Evolutionary conservation across 495 filamentous ascomycete species (phyloP).

Genomic region (Hapsidospora chrysogenum): DNA sequence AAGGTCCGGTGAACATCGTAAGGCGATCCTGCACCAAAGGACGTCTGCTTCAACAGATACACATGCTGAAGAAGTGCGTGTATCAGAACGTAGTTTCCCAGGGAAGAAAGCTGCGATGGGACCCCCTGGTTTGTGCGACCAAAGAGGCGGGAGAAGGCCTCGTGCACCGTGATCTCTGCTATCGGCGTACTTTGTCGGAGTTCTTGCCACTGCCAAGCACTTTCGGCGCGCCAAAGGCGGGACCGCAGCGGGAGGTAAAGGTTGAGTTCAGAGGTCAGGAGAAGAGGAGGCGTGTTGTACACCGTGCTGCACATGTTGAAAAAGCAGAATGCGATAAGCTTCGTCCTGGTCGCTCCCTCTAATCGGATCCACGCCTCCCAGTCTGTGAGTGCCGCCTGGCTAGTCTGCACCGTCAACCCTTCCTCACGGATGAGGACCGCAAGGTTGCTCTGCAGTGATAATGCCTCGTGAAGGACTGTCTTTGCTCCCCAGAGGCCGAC

Average conservation of each 20-base stretch:
- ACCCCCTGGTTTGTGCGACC: constrained; percentile 26
- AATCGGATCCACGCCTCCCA: constrained; percentile 44
- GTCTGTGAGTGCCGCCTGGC: constrained; percentile 17
- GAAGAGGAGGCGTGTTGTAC: constrained; percentile 37
- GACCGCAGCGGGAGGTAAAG: constrained; percentile 40
- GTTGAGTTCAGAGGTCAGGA: constrained; percentile 46
- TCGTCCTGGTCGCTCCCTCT: constrained; percentile 36
- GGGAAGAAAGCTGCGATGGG: constrained; percentile 36
- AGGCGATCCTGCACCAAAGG: constrained; percentile 22
- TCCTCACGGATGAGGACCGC: constrained; percentile 37
- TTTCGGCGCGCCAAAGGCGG: constrained; percentile 34
- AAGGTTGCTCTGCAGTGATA: constrained; percentile 34
- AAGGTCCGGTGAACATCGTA: constrained; percentile 28
- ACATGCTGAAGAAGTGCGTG: constrained; percentile 55
- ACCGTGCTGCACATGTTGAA: constrained; percentile 41
- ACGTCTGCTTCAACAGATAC: constrained; percentile 45
- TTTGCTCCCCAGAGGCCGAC: constrained; percentile 40
- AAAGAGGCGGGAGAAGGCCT: constrained; percentile 30
- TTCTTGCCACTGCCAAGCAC: constrained; percentile 32
- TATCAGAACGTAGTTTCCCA: constrained; percentile 52
- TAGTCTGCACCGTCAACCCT: constrained; percentile 25
- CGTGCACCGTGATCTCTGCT: constrained; percentile 30
- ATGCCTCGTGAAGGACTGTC: constrained; percentile 37
- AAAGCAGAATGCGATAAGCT: constrained; percentile 40
- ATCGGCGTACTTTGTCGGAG: constrained; percentile 21